These are phyloP conservation scores for Climacium dendroides DNA, from an alignment of 225 moss, liverwort and hornwort genomes.

Conservation along the genomic window DNA sequence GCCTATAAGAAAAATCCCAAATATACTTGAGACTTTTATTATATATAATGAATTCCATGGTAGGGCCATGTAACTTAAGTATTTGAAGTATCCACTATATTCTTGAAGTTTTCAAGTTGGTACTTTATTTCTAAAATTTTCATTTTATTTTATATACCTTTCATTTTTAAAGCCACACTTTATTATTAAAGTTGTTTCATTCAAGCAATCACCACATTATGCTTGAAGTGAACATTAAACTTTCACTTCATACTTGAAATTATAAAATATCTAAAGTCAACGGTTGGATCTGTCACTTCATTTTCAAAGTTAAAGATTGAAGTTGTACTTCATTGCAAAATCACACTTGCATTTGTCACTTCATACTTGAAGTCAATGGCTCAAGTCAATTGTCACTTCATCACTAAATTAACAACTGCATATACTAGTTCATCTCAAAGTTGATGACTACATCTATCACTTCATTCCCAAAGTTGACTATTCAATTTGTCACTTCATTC, in stretches of 20 bases:
- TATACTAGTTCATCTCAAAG: background rate
- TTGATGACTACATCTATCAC: background rate
- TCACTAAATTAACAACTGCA: background rate
- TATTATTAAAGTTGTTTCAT: background rate
- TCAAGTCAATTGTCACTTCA: background rate
- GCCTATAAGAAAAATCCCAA: background rate
- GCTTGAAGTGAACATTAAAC: accelerated
- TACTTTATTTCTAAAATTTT: background rate
- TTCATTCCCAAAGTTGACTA: background rate
- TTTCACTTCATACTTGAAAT: background rate
- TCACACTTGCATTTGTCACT: background rate
- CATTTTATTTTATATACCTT: background rate
- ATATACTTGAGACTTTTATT: accelerated
- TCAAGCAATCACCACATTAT: background rate
- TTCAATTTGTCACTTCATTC: background rate
- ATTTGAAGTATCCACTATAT: background rate
- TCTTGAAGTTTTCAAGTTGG: background rate
- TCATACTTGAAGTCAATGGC: background rate
- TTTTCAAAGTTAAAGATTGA: background rate
- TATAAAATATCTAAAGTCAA: accelerated
- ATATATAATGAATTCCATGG: accelerated
- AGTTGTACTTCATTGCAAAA: background rate
- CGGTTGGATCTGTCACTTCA: accelerated
- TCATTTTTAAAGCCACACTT: background rate
- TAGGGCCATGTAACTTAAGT: background rate